Evolutionary conservation across 345 rosid species (phyloP), one percentile per base, ranked within the genome.

Genomic region (Camelina neglecta): DNA sequence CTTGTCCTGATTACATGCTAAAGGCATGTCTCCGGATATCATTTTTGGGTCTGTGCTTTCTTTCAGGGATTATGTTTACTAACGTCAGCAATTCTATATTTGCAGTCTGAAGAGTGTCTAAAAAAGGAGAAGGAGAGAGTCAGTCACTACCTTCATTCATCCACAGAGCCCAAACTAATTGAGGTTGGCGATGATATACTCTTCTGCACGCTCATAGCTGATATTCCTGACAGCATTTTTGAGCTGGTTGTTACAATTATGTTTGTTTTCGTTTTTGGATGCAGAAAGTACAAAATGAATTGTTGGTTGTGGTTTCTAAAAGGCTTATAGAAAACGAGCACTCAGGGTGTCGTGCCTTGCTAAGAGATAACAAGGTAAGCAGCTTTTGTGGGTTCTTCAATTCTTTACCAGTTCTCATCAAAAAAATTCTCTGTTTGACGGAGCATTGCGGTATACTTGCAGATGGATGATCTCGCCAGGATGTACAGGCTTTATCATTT

Each of bases 71-170:
- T 29, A 31, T 31, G 15, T 57, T 15, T 29, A 31, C 8, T 57
- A 3, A 57, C 41, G 11, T 8, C 10, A 15, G 12, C n/a, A n/a
- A 15, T 31, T 15, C 31, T 8, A 31, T 57, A 15, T 3, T 29
- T 31, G 10, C 61, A 57, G 62, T 20, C 87, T 71, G 99, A 92
- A 82, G 95, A 90, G 76, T 92, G 90, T 77, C 71, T 92, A 38
- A 89, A 71, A 80, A 81, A 82, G 83, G 99, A 94, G 84, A 88
- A 80, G 76, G 93, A 90, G 47, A 86, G 97, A 81, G 93, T 88
- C 75, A 78, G 85, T 29, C 88, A 92, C 83, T 94, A 90, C 83
- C 80, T 92, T 75, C 95, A 89, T 51, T 81, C 79, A 47, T 86
- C 80, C 81, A 92, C 92, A 49, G 97, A 94, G 80, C 64, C 84